Percentiles rank a stretch among this genome's conserved stretches.
phyloP scores from a whole-genome alignment of 768 basidiomycete species.

The Collybia nuda region DNA sequence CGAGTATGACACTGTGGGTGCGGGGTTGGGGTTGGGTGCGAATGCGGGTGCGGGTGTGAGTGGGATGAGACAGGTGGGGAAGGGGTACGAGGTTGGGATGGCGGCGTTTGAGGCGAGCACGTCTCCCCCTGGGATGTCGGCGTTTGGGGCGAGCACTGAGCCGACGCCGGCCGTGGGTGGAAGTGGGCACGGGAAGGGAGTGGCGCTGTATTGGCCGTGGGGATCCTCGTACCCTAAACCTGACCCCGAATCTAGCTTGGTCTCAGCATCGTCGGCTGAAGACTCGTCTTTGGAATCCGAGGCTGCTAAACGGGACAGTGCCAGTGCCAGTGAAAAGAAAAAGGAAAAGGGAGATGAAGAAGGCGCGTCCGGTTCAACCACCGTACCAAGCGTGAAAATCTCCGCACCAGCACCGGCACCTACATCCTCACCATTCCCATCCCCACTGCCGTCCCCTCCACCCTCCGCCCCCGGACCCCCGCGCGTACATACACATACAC shows the following conservation, averaged over 20 bases:
- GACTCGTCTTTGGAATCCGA: too few species aligned
- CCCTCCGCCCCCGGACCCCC: neutral
- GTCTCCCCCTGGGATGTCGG: slow-evolving; percentile 25
- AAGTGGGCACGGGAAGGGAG: slow-evolving; percentile 9
- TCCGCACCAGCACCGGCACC: neutral
- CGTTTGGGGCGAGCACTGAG: slow-evolving; percentile 29
- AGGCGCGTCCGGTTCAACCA: neutral
- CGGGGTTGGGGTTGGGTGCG: too few species aligned
- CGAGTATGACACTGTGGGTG: too few species aligned
- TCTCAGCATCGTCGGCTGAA: neutral
- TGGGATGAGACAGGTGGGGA: slow-evolving; percentile 4
- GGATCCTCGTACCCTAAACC: neutral
- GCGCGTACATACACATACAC: neutral
- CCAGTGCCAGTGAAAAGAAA: too few species aligned
- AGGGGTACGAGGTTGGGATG: slow-evolving; percentile 5
- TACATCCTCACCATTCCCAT: neutral
- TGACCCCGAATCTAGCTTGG: neutral
- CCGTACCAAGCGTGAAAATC: neutral
- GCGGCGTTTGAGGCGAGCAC: slow-evolving; percentile 27
- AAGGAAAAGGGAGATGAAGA: too few species aligned
- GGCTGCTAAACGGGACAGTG: too few species aligned
- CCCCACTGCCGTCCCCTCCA: neutral
- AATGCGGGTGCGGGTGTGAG: slow-evolving; percentile 5
- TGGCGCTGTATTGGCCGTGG: slow-evolving; percentile 18
- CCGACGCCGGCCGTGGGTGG: slow-evolving; percentile 22